Base-by-base conservation (phyloP, 1,284 basidiomycete genomes). In the Leucoagaricus sp. region DNA sequence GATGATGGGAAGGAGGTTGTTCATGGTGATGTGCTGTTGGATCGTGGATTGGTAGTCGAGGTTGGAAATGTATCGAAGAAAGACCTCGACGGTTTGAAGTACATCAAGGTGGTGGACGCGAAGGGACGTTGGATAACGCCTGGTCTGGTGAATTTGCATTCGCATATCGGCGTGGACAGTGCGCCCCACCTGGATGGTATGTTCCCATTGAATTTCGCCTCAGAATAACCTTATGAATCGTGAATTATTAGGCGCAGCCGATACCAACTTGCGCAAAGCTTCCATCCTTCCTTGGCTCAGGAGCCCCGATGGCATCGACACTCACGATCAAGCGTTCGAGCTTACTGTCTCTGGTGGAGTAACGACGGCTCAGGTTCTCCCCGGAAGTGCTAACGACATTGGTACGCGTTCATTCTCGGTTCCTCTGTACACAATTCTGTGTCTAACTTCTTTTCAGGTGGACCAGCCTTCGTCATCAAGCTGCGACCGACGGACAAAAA, bases 1-100 rank as follows among this genome's bases (percentile, higher is more conserved):
- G 3, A 77, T 95, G 77, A 81, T 42, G 87, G 85, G 1, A 74
- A 71, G 3, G 81, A 91, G 63, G 73, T 91, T n/a, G 67, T 91
- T 5, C 68, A 77, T 46, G 87, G 84, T 0, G 81, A 86, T 58
- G 64, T 88, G 2, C 63, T 83, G 10, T 65, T 88, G n/a, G 76
- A 83, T 57, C 72, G 75, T 40, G 86, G 85, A 0, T 60, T 88
- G 26, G 74, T 87, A 50, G 72, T 75, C 45, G 70, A 65, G 2
- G 70, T 84, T 38, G 82, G 82, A 0, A 63, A 73, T 44, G 68
- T 75, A 36, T 65, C 70, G 1, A 57, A 61, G 4, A n/a, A n/a
- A n/a, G n/a, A n/a, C n/a, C n/a, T n/a, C n/a, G n/a, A n/a, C n/a
- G n/a, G n/a, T n/a, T n/a, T 56, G 15, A 34, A 44, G 5, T 67